A percentile compares a stretch with the other conserved stretches of the same genome.
Evolutionary conservation across 1,284 basidiomycete genomes (phyloP).

Genomic region (Pyrrhoderma noxium): DNA sequence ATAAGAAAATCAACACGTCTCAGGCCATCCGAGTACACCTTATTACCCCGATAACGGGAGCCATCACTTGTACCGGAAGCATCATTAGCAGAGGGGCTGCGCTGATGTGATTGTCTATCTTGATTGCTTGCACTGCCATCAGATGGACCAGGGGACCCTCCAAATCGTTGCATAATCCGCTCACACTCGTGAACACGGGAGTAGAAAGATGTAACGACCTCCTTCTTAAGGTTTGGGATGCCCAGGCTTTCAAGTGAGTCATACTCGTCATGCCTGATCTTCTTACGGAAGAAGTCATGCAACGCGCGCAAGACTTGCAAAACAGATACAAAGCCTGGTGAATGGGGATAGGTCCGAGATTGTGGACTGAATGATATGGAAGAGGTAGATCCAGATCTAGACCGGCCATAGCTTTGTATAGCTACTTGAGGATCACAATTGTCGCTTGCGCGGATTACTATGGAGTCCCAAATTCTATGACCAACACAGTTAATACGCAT

Average conservation of each 20-base stretch:
- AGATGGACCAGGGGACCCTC: no score
- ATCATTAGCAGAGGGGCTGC: background rate
- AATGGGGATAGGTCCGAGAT: background rate
- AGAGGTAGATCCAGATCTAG: background rate
- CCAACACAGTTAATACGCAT: constrained; percentile 17
- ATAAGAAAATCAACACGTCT: constrained; percentile 16
- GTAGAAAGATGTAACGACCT: constrained; percentile 13
- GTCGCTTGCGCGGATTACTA: constrained; percentile 1
- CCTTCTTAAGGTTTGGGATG: constrained; percentile 4
- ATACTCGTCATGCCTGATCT: constrained; percentile 8
- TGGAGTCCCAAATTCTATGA: constrained; percentile 8
- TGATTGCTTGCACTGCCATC: background rate
- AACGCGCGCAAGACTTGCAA: constrained; percentile 11
- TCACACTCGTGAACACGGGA: constrained; percentile 1
- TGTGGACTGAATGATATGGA: background rate
- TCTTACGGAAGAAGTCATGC: constrained; percentile 8
- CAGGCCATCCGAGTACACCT: background rate
- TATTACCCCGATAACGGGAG: no score
- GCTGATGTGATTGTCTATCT: background rate
- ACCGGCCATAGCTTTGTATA: no score
- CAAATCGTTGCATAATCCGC: background rate
- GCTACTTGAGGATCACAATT: background rate
- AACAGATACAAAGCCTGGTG: constrained; percentile 7
- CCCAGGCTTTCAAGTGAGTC: constrained; percentile 2
- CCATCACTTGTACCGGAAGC: constrained; percentile 2